phyloP scores from a whole-genome alignment of 345 rosid species.

The Eucalyptus cloeziana region DNA sequence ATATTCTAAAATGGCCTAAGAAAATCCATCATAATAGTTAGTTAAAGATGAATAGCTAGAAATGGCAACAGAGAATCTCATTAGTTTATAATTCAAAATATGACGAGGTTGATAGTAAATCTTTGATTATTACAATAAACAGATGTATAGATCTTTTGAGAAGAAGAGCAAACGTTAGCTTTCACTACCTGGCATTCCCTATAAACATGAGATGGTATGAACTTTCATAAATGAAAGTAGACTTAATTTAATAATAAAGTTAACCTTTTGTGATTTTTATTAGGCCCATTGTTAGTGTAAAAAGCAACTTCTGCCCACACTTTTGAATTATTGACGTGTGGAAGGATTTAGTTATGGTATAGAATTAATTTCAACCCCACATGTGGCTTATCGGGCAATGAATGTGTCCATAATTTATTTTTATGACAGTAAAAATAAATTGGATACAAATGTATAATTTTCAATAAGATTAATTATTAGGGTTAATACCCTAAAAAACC shows the following conservation, averaged over 20 bases:
- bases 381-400: background rate
- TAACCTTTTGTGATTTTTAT: background rate
- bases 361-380: background rate
- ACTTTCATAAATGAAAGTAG: background rate
- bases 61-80: no score
- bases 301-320: background rate
- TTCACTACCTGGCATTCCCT: background rate
- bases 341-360: background rate
- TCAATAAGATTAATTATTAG: no score
- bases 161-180: no score
- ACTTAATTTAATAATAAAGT: background rate
- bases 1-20: no score
- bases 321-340: background rate
- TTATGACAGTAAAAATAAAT: no score
- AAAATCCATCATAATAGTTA: no score
- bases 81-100: no score
- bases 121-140: no score
- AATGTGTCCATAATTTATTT: background rate
- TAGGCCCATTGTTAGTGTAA: background rate
- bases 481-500: no score
- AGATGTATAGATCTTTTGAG: fast-evolving
- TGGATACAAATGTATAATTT: background rate
- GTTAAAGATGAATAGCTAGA: fast-evolving
- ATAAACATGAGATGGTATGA: background rate
- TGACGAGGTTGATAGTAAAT: no score